phyloP scores from a whole-genome alignment of 331 rosid genomes.

The Ulmus americana region DNA sequence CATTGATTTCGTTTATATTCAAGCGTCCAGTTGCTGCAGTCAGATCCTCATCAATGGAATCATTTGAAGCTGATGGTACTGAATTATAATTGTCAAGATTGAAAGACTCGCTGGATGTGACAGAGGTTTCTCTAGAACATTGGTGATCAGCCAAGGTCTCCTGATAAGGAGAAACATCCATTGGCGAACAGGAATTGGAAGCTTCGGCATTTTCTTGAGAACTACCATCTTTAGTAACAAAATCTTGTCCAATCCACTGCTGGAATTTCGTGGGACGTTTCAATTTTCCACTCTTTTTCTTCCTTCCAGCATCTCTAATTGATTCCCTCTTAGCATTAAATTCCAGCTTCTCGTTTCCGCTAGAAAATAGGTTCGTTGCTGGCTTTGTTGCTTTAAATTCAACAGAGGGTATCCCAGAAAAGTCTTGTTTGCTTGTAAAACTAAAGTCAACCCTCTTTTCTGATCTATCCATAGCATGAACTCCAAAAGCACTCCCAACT shows the following conservation, averaged over 20 bases:
- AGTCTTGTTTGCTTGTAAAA: slow-evolving; percentile 44
- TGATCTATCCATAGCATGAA: slow-evolving; percentile 18
- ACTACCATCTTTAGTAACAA: slow-evolving; percentile 37
- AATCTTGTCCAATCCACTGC: slow-evolving; percentile 40
- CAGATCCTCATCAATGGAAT: slow-evolving; percentile 59
- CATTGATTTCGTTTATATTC: slow-evolving; percentile 40
- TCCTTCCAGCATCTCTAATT: slow-evolving; percentile 39
- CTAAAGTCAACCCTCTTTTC: slow-evolving; percentile 34
- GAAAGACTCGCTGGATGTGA: slow-evolving; percentile 49
- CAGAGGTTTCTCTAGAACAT: slow-evolving; percentile 45
- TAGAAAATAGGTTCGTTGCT: slow-evolving; percentile 29
- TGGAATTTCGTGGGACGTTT: slow-evolving; percentile 38
- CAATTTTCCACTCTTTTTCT: slow-evolving; percentile 43
- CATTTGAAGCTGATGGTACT: slow-evolving; percentile 29
- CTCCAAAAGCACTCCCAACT: slow-evolving; percentile 36
- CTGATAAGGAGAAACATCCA: slow-evolving; percentile 87
- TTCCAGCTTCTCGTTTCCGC: slow-evolving; percentile 34
- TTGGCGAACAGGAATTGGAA: slow-evolving; percentile 65
- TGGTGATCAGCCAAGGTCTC: slow-evolving; percentile 52
- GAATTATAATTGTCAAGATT: slow-evolving; percentile 32
- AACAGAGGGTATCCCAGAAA: slow-evolving; percentile 33
- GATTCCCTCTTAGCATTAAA: slow-evolving; percentile 47
- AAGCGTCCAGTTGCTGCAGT: slow-evolving; percentile 40
- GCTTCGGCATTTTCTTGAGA: slow-evolving; percentile 39
- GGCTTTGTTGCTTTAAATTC: slow-evolving; percentile 56